Evolutionary conservation across 139 green algal species (phyloP).

Genomic region (Edaphochlamys debaryana): DNA sequence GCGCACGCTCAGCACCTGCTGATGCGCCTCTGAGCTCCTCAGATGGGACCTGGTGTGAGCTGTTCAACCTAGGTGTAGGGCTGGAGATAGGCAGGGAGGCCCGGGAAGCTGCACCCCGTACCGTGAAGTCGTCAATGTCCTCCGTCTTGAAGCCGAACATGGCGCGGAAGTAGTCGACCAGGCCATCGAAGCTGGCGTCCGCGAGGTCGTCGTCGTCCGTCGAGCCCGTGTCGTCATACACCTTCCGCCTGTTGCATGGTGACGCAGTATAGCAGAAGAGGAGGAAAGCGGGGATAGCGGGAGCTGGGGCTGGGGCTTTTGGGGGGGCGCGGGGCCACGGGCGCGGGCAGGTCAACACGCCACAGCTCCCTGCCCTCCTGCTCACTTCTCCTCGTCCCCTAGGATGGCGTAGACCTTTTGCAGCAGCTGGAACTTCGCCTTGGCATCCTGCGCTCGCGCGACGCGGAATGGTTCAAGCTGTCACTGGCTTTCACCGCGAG

Average conservation of each 20-base stretch:
- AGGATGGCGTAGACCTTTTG: conserved; percentile 91
- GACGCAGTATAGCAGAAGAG: no score
- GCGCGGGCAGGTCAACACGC: background rate
- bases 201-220: conserved; percentile 66
- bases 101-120: no score
- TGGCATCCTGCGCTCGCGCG: conserved; percentile 68
- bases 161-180: conserved; percentile 76
- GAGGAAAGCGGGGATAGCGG: background rate
- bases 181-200: conserved; percentile 64
- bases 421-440: conserved; percentile 88
- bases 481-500: no score
- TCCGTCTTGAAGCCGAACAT: conserved; percentile 69
- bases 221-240: conserved; percentile 92
- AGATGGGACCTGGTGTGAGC: no score
- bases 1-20: no score
- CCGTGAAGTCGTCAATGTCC: conserved; percentile 60
- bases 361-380: no score
- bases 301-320: background rate
- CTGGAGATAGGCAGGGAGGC: no score
- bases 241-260: conserved; percentile 64
- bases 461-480: no score
- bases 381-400: conserved; percentile 84
- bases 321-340: background rate
- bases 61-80: no score
- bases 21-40: no score